Base-by-base conservation (phyloP, 129 eudicot species). In the Escallonia rubra region DNA sequence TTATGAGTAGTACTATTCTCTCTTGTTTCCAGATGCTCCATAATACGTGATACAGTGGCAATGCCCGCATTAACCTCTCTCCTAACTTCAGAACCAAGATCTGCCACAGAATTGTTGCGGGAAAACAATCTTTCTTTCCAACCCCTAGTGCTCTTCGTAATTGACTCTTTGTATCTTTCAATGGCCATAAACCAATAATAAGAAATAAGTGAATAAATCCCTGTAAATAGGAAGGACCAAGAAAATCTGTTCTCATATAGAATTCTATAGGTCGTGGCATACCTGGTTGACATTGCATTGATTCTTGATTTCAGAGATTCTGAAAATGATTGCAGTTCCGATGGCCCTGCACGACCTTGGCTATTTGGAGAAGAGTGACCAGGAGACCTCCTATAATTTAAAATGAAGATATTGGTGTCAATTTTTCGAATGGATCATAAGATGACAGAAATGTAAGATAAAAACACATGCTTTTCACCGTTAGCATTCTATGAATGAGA, bases 101-200 rank as follows among this genome's bases (percentile, higher is more conserved):
- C 95, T 3, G 82, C 69, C 55, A 73, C 55, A 47, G 81, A 71
- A 57, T 49, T 78, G 80, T 79, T 89, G 69, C 96, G 96, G 38
- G 95, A 72, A 64, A 93, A 93, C 67, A 90, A 66, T 73, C 82
- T 86, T 81, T 93, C 99, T 76, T 89, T 93, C 99, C 99, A 93
- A 43, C 87, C 86, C 66, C 86, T 89, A 6, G 96, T 89, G 80
- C 90, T 87, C 83, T 93, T 93, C 7, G 96, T 76, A 38, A 93
- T 86, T 5, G 96, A 84, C 11, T 93, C 99, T 82, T 93, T 93
- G 85, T 85, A 93, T 69, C 99, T 89, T 65, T 14, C 59, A 10
- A 58, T 2, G 34, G 34, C 34, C 34, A 23, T 23, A 23, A 23
- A 23, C 0, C 34, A 23, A 23, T 23, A 23, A 23, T 23, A 23